Evolutionary conservation across 2,329 filamentous ascomycete genomes (phyloP).

Genomic region (Ophiostoma australiae): DNA sequence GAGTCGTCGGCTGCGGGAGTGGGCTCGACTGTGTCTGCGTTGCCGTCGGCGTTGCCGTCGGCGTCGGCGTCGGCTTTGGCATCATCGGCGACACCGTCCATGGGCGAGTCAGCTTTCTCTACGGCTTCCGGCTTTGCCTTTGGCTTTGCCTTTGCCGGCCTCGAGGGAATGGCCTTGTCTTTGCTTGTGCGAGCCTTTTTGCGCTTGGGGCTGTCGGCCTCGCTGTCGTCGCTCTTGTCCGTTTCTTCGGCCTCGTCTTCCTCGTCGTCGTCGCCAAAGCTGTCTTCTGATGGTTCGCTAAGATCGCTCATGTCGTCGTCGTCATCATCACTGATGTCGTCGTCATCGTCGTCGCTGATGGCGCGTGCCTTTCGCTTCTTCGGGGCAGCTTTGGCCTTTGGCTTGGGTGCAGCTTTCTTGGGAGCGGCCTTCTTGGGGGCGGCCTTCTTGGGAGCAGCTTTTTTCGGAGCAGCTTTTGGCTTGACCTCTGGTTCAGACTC

Average conservation of each 20-base stretch:
- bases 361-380: not conserved
- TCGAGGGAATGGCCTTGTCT: conserved; percentile 17
- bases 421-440: not conserved
- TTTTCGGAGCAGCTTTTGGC: not conserved
- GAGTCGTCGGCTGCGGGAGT: conserved; percentile 13
- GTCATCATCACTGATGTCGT: conserved; percentile 8
- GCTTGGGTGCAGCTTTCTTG: not conserved
- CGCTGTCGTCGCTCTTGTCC: conserved; percentile 56
- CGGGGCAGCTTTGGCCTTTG: conserved; percentile 12
- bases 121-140: not conserved
- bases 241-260: conserved; percentile 20
- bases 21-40: conserved; percentile 19
- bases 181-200: conserved; percentile 30
- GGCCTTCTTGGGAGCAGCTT: not conserved
- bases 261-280: conserved; percentile 3
- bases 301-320: not conserved
- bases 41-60: not conserved
- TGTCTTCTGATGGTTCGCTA: conserved; percentile 5
- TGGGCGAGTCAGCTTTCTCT: not conserved
- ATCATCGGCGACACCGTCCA: not conserved
- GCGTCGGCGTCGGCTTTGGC: not conserved
- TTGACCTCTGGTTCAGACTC: not conserved
- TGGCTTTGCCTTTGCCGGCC: conserved; percentile 7
- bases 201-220: conserved; percentile 47
- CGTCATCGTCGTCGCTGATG: not conserved